Percentiles rank a stretch among this genome's conserved stretches.
Evolutionary conservation across 495 filamentous ascomycete species (phyloP).

Genomic region (Aspergillus saccharolyticus): DNA sequence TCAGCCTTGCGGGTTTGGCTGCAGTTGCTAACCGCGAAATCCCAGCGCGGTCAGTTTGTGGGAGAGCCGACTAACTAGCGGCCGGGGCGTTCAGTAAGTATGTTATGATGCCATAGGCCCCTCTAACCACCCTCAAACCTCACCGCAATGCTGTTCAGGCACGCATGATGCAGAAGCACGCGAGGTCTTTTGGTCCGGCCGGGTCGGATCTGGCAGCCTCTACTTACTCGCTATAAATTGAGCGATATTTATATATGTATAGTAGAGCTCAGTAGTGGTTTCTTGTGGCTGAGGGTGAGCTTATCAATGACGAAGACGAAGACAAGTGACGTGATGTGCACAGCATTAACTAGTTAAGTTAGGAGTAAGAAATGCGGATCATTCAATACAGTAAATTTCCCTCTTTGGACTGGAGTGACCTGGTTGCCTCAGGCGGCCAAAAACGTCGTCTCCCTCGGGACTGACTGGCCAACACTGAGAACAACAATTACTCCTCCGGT

Average conservation of each 20-base stretch:
- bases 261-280: too few species aligned
- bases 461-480: too few species aligned
- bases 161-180: not conserved
- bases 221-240: too few species aligned
- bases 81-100: too few species aligned
- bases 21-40: not conserved
- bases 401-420: not conserved
- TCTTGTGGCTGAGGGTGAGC: not conserved
- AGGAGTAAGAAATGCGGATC: not conserved
- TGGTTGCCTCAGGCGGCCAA: not conserved
- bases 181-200: not conserved
- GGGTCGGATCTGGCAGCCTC: too few species aligned
- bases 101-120: conserved; percentile 5
- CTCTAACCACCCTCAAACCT: not conserved
- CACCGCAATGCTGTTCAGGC: not conserved
- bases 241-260: too few species aligned
- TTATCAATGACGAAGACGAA: not conserved
- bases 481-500: too few species aligned
- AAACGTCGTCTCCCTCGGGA: not conserved
- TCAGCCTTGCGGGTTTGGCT: not conserved
- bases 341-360: not conserved
- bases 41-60: not conserved
- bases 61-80: not conserved
- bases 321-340: not conserved
- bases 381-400: too few species aligned